Percentiles rank a stretch among this genome's conserved stretches.
Evolutionary conservation across 495 filamentous ascomycete genomes (phyloP).

Genomic region (Neurospora intermedia): DNA sequence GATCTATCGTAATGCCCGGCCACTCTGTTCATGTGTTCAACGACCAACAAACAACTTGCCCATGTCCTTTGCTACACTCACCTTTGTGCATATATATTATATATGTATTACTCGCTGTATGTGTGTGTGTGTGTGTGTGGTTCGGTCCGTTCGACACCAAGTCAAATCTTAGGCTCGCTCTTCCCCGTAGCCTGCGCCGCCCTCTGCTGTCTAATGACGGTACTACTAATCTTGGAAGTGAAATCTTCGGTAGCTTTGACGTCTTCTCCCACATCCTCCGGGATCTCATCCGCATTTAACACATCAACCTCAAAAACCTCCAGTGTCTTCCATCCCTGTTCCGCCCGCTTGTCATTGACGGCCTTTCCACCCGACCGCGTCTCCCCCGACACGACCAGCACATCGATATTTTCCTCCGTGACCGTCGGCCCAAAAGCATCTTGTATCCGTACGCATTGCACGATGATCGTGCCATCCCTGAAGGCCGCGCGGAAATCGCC

Average conservation of each 20-base stretch:
- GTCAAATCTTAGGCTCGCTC: neutral
- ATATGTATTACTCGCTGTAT: neutral
- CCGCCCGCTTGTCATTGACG: slow-evolving; percentile 68
- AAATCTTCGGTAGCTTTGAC: slow-evolving; percentile 44
- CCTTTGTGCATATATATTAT: neutral
- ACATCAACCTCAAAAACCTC: slow-evolving; percentile 91
- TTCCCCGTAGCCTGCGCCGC: slow-evolving; percentile 12
- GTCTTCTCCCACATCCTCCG: slow-evolving; percentile 21
- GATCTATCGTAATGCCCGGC: neutral
- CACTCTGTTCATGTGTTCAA: neutral
- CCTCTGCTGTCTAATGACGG: slow-evolving; percentile 43
- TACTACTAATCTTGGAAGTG: slow-evolving; percentile 83
- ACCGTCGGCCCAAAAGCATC: slow-evolving; percentile 90
- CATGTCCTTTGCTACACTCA: neutral
- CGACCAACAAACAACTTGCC: neutral
- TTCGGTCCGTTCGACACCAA: neutral
- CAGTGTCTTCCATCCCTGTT: slow-evolving; percentile 66
- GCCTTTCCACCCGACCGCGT: slow-evolving; percentile 72
- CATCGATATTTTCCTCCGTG: slow-evolving; percentile 66
- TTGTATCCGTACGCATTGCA: slow-evolving; percentile 73
- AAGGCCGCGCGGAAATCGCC: slow-evolving; percentile 33
- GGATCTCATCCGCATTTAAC: slow-evolving; percentile 55
- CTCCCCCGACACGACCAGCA: slow-evolving; percentile 81
- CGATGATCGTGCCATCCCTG: slow-evolving; percentile 30
- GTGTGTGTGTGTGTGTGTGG: neutral